Percentiles rank a stretch among this genome's conserved stretches.
These are phyloP conservation scores for Mycena kentingensis DNA, from an alignment of 768 basidiomycete genomes.

Conservation along the genomic window DNA sequence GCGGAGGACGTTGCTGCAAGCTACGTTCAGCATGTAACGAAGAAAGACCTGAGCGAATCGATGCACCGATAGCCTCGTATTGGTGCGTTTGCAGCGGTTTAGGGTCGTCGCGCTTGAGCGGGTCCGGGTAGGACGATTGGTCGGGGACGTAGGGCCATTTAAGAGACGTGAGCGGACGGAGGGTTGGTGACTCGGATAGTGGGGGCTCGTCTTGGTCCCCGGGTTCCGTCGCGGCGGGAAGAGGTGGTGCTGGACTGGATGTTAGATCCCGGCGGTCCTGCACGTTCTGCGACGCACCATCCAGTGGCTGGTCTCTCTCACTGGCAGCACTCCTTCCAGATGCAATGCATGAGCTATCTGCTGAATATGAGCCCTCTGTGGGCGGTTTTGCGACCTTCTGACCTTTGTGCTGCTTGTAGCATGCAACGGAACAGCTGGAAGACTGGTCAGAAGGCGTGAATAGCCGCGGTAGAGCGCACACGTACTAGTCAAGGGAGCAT, in stretches of 20 bases:
- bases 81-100: slow-evolving; percentile 72
- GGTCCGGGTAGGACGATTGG: slow-evolving; percentile 77
- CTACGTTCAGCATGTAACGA: too few relatives aligned
- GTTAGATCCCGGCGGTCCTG: neutral
- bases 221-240: neutral
- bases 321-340: too few relatives aligned
- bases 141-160: slow-evolving; percentile 90
- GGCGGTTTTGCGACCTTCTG: neutral
- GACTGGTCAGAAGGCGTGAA: neutral
- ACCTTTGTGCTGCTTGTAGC: slow-evolving; percentile 79
- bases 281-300: neutral
- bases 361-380: slow-evolving; percentile 13
- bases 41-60: neutral
- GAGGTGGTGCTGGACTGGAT: neutral
- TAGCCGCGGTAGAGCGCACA: slow-evolving; percentile 18
- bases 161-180: slow-evolving; percentile 71
- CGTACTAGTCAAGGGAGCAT: slow-evolving; percentile 71
- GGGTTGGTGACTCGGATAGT: slow-evolving; percentile 41
- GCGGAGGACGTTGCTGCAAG: slow-evolving; percentile 65
- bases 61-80: slow-evolving; percentile 77
- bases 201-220: slow-evolving; percentile 21
- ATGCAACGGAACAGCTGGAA: slow-evolving; percentile 74
- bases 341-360: neutral
- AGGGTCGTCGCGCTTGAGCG: slow-evolving; percentile 82
- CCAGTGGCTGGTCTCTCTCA: too few relatives aligned